These are phyloP conservation scores for Microcyclosporella mali DNA, from an alignment of 2,329 filamentous ascomycete species.

Conservation along the genomic window DNA sequence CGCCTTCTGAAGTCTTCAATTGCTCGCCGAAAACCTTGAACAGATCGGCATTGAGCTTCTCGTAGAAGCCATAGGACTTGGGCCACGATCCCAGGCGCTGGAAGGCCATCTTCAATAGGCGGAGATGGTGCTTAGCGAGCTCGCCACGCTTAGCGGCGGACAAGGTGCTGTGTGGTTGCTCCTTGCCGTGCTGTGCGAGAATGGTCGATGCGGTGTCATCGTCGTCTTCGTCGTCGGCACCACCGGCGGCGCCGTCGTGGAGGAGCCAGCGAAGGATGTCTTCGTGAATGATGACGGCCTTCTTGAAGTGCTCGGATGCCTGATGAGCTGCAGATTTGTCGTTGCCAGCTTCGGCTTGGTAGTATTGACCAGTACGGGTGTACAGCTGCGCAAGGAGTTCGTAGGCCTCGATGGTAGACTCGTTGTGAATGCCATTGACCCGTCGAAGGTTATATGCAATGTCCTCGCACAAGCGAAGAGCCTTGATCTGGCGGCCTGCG, in stretches of 20 bases:
- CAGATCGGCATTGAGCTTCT: slow-evolving; percentile 42
- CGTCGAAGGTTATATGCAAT: slow-evolving; percentile 52
- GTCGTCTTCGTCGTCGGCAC: slow-evolving; percentile 30
- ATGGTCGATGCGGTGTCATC: slow-evolving; percentile 34
- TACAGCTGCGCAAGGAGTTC: slow-evolving; percentile 47
- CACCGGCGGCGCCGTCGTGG: slow-evolving; percentile 21
- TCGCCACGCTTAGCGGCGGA: slow-evolving; percentile 24
- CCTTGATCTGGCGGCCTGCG: slow-evolving; percentile 39
- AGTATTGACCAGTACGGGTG: slow-evolving; percentile 36
- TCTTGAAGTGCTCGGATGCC: slow-evolving; percentile 36
- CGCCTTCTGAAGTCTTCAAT: slow-evolving; percentile 39
- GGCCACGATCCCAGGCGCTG: slow-evolving; percentile 41
- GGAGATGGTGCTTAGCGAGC: slow-evolving; percentile 34
- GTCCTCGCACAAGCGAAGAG: slow-evolving; percentile 46
- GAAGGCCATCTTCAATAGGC: slow-evolving; percentile 35
- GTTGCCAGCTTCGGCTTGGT: slow-evolving; percentile 33
- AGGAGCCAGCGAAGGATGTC: slow-evolving; percentile 28
- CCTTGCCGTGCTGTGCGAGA: slow-evolving; percentile 24
- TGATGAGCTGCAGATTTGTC: slow-evolving; percentile 31
- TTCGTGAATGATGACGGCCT: slow-evolving; percentile 32
- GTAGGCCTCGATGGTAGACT: slow-evolving; percentile 45
- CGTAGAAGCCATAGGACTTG: slow-evolving; percentile 45
- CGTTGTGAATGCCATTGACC: slow-evolving; percentile 45
- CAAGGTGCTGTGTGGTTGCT: slow-evolving; percentile 3
- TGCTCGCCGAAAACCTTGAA: slow-evolving; percentile 37